Evolutionary conservation across 2,329 filamentous ascomycete genomes (phyloP), one percentile per base, ranked within the genome.

Genomic region (Ophiostoma piceae): DNA sequence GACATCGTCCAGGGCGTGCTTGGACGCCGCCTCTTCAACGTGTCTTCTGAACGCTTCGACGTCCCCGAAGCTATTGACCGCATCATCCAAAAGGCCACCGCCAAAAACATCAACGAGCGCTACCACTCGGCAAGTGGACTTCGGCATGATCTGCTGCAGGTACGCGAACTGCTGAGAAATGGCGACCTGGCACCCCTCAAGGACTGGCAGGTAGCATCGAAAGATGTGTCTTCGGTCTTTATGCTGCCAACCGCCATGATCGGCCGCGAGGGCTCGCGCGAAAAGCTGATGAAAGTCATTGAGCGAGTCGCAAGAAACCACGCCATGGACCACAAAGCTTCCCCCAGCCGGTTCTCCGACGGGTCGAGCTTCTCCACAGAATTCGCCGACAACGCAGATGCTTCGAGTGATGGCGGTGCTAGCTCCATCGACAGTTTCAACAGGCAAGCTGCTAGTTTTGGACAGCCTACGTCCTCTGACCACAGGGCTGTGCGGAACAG

Each of bases 1-100:
- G 94, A 97, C 75, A 92, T 97, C 64, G 92, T 98, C 73, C 94
- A 97, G 77, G 92, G 89, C 74, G 92, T 97, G 12, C 83, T 98
- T 9, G 89, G 89, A 66, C 90, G 90, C 73, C 88, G 91, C 65
- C 88, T 97, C 73, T 88, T 91, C 4, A 88, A 88, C 51, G 88
- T 95, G 9, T 92, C 92, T 3, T 87, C 87, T 3, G 87, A 92
- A 64, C 87, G 94, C 67, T 85, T 92, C 71, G 94, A 97, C 76
- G 84, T 97, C 6, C 94, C 94, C 0, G 92, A 96, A 71, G 90
- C 90, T 8, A 82, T 97, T 60, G 91, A 91, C 0, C 85, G 87
- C 41, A 90, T 97, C 62, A 92, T 98, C 57, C 90, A 94, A 77
- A 96, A 93, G 77, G 97, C 96, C 85, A 97, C 93, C 0, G 89